Conservation (phyloP, 2,329 filamentous ascomycete species). For the Cyphellophora europaea region DNA sequence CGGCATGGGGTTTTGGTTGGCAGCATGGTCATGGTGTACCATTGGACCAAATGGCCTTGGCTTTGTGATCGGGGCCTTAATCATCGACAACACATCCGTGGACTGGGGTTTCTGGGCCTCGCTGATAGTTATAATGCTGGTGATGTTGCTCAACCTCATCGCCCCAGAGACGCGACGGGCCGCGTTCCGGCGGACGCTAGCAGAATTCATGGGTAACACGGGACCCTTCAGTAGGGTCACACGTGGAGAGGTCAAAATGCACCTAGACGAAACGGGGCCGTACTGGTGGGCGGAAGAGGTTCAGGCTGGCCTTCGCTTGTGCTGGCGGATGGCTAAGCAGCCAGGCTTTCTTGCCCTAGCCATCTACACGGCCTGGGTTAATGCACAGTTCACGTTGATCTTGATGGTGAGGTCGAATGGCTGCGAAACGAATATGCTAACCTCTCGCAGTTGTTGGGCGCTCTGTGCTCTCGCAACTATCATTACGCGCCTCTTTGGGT, state of each 20-base stretch:
- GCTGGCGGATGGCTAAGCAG: constrained; percentile 62
- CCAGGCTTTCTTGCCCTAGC: constrained; percentile 64
- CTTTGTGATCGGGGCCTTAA: constrained; percentile 60
- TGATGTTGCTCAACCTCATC: constrained; percentile 60
- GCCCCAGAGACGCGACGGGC: constrained; percentile 64
- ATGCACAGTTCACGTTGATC: constrained; percentile 64
- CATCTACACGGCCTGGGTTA: constrained; percentile 69
- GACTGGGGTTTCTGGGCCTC: constrained; percentile 70
- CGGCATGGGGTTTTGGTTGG: constrained; percentile 71
- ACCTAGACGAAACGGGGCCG: constrained; percentile 61
- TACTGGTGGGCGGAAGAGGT: constrained; percentile 71
- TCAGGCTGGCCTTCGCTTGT: constrained; percentile 58
- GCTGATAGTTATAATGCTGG: constrained; percentile 55
- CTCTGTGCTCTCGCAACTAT: constrained; percentile 62
- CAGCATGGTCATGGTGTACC: constrained; percentile 69
- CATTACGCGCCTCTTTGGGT: constrained; percentile 54
- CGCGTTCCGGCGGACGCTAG: constrained; percentile 57
- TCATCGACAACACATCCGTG: constrained; percentile 56
- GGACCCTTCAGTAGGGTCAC: constrained; percentile 41
- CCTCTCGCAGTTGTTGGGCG: constrained; percentile 49
- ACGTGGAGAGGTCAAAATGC: constrained; percentile 67
- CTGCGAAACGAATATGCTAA: constrained; percentile 1
- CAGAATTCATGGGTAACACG: constrained; percentile 41
- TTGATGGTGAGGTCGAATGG: constrained; percentile 47
- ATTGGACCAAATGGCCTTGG: constrained; percentile 63